Conservation (phyloP, 2,329 filamentous ascomycete species). For the Paraconiothyrium sp. region DNA sequence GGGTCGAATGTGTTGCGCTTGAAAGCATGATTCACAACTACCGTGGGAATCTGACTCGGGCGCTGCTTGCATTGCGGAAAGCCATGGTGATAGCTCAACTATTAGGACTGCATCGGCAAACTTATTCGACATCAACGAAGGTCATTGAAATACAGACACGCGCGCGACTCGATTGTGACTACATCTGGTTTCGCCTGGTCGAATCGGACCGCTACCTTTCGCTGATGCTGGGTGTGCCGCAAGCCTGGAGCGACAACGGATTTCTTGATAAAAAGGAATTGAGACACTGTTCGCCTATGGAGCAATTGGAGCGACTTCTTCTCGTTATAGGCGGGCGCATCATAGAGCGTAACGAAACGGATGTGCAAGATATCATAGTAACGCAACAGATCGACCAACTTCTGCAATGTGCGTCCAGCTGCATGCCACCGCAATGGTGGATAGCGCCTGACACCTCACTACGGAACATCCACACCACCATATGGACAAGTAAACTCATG, state of each 20-base stretch:
- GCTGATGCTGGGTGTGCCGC: constrained; percentile 53
- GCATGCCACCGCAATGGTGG: constrained; percentile 30
- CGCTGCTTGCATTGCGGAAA: constrained; percentile 50
- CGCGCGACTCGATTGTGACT: constrained; percentile 23
- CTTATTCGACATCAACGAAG: constrained; percentile 40
- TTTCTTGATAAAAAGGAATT: constrained; percentile 24
- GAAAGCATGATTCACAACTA: constrained; percentile 52
- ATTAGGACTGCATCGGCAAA: constrained; percentile 52
- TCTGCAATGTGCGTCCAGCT: constrained; percentile 17
- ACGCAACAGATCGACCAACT: constrained; percentile 34
- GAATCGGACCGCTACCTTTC: constrained; percentile 50
- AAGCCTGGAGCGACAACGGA: constrained; percentile 32
- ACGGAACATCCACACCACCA: background rate
- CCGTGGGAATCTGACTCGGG: constrained; percentile 50
- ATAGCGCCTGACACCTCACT: background rate
- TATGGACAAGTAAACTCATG: background rate
- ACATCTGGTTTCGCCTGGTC: constrained; percentile 53
- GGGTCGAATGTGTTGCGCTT: constrained; percentile 53
- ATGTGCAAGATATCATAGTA: constrained; percentile 34
- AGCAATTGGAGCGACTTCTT: constrained; percentile 43
- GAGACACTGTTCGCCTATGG: constrained; percentile 31
- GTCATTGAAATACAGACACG: constrained; percentile 20
- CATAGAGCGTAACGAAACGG: constrained; percentile 50
- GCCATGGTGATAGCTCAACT: constrained; percentile 52
- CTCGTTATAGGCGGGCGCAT: constrained; percentile 49